Conservation (phyloP, 2,329 filamentous ascomycete species). For the Fusarium lateritium region DNA sequence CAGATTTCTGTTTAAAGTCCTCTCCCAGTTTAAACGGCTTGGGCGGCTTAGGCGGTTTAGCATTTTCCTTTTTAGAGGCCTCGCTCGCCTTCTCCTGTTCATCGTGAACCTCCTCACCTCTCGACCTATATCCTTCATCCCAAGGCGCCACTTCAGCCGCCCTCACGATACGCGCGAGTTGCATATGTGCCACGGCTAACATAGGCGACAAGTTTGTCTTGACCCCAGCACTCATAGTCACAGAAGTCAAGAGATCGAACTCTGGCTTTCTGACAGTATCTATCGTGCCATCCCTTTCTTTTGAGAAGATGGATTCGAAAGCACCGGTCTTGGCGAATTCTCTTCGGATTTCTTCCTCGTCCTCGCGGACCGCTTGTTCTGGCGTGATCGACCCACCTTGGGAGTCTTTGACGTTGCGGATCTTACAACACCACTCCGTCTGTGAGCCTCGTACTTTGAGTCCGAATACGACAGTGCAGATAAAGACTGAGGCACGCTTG, state of each 20-base stretch:
- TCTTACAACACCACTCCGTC: conserved; percentile 27
- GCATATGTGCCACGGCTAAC: conserved; percentile 19
- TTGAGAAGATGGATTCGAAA: conserved; percentile 19
- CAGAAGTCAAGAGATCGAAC: conserved; percentile 21
- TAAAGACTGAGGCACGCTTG: conserved; percentile 26
- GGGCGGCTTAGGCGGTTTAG: neutral
- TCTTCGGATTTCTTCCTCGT: conserved; percentile 12
- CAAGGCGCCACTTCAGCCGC: conserved; percentile 22
- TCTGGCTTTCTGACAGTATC: conserved; percentile 21
- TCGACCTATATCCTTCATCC: conserved; percentile 28
- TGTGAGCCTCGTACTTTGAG: conserved; percentile 10
- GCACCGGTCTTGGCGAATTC: conserved; percentile 5
- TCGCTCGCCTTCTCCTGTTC: neutral
- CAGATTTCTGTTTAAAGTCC: neutral
- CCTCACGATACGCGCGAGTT: conserved; percentile 21
- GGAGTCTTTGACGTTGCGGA: conserved; percentile 3
- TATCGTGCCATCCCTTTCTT: neutral
- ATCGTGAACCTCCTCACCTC: conserved; percentile 4
- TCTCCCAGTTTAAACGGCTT: no score
- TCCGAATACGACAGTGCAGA: conserved; percentile 20
- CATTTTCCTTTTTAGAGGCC: neutral
- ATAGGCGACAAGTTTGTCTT: conserved; percentile 14
- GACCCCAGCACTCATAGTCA: conserved; percentile 18
- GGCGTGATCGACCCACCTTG: neutral
- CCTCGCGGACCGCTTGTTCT: conserved; percentile 15